phyloP scores from a whole-genome alignment of 1,284 basidiomycete species.

The Microbotryomycetes sp. region DNA sequence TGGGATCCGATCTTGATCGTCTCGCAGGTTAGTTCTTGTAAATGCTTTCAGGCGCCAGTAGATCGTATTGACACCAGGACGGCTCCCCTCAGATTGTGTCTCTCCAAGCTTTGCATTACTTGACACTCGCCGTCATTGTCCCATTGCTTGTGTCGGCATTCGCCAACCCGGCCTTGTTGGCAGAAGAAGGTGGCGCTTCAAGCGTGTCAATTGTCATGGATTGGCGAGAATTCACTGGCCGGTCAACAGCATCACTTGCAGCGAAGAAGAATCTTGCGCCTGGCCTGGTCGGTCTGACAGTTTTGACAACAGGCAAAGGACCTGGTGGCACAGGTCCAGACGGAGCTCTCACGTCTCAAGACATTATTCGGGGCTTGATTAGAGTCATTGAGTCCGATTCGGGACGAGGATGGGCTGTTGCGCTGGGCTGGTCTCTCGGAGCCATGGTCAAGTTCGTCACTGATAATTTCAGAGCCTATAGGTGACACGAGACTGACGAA shows the following conservation, averaged over 20 bases:
- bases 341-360: constrained; percentile 5
- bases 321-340: constrained; percentile 7
- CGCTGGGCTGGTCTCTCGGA: constrained; percentile 70
- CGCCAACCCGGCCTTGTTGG: constrained; percentile 64
- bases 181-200: constrained; percentile 76
- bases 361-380: constrained; percentile 11
- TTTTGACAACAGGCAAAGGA: not conserved
- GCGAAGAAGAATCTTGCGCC: constrained; percentile 46
- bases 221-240: constrained; percentile 88
- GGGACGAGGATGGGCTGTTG: constrained; percentile 77
- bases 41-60: no score
- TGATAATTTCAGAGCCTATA: not conserved
- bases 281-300: constrained; percentile 39
- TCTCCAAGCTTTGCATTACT: constrained; percentile 85
- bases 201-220: constrained; percentile 93
- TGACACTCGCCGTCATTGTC: constrained; percentile 73
- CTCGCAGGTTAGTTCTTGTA: constrained; percentile 58
- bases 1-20: constrained; percentile 69
- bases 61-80: constrained; percentile 7
- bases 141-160: constrained; percentile 71
- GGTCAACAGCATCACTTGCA: constrained; percentile 56
- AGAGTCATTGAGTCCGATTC: constrained; percentile 41
- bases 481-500: not conserved
- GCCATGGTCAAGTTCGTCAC: constrained; percentile 65
- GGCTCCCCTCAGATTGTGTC: constrained; percentile 64